These are phyloP conservation scores for Viridothelium virens DNA, from an alignment of 495 filamentous ascomycete genomes.

Conservation along the genomic window DNA sequence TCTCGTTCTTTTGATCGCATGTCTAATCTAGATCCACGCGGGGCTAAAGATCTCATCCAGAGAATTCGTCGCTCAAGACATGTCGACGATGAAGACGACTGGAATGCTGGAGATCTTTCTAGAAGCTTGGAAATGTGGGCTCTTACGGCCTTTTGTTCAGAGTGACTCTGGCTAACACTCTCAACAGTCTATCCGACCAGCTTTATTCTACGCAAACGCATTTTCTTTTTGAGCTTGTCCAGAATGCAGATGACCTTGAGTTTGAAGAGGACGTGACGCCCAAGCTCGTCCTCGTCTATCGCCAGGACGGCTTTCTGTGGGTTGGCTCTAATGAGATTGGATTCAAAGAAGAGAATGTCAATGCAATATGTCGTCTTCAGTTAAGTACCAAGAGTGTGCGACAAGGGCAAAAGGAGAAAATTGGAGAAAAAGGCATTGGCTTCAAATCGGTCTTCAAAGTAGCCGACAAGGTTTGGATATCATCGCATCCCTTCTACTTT, in stretches of 20 bases:
- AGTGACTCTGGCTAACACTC: not conserved
- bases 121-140: conserved; percentile 13
- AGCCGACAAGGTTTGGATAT: conserved; percentile 18
- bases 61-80: conserved; percentile 12
- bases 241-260: conserved; percentile 24
- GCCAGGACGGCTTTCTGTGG: conserved; percentile 17
- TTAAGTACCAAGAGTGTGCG: conserved; percentile 19
- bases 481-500: conserved; percentile 16
- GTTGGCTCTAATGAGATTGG: conserved; percentile 23
- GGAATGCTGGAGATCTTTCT: conserved; percentile 16
- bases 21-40: not conserved
- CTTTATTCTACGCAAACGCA: conserved; percentile 20
- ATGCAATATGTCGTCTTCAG: conserved; percentile 21
- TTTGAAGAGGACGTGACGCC: conserved; percentile 10
- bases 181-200: conserved; percentile 16
- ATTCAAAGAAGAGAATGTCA: conserved; percentile 19
- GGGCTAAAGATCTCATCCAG: conserved; percentile 14
- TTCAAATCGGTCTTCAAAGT: conserved; percentile 27
- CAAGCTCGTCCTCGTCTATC: conserved; percentile 15
- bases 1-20: too few relatives aligned
- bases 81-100: conserved; percentile 13
- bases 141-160: not conserved
- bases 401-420: conserved; percentile 15
- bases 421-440: conserved; percentile 20
- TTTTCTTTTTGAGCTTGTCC: conserved; percentile 24